Base-by-base conservation (phyloP, 805 yeast species). In the Candida boidinii region DNA sequence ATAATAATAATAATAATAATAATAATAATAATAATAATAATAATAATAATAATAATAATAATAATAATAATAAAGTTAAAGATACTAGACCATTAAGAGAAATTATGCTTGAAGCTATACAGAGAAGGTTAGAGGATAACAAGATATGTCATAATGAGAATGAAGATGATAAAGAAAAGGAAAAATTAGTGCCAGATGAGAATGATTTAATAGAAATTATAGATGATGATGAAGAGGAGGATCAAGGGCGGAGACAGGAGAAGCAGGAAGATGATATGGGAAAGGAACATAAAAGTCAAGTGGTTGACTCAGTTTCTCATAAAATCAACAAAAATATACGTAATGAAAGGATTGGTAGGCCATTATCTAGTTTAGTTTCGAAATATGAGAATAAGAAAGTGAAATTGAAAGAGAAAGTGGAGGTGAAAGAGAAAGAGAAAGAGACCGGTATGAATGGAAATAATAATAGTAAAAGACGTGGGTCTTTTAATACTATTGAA, bases 21-120 rank as follows among this genome's bases (percentile, higher is more conserved):
- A 41, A 41, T 26, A 51, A 46, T 14, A 40, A 34, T n/a, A 7
- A 21, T 12, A 10, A 6, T 18, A 35, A 29, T 14, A 11, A 5
- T 15, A 21, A 27, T n/a, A 19, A 26, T 1, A 17, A 14, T n/a
- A 30, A 18, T 17, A 40, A 32, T 22, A 46, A 42, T n/a, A 7
- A 21, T 12, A 10, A 6, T 18, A 35, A 29, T 14, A 11, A 5
- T 15, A 21, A 27, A n/a, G 18, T 25, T 1, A 17, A 14, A n/a
- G 29, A 18, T 17, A 40, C 31, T 22, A 46, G 41, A 29, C 43
- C 45, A 11, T 39, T 70, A 31, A 58, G 75, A 23, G 69, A 63
- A 5, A 50, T 72, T 29, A 67, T 73, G 28, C 46, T 71, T 13
- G 67, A 64, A 37, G 92, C 94, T 1, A 78, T 85, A 0, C 79